Conservation (phyloP, 257 asterid species). For the Solanum chiquidenum region DNA sequence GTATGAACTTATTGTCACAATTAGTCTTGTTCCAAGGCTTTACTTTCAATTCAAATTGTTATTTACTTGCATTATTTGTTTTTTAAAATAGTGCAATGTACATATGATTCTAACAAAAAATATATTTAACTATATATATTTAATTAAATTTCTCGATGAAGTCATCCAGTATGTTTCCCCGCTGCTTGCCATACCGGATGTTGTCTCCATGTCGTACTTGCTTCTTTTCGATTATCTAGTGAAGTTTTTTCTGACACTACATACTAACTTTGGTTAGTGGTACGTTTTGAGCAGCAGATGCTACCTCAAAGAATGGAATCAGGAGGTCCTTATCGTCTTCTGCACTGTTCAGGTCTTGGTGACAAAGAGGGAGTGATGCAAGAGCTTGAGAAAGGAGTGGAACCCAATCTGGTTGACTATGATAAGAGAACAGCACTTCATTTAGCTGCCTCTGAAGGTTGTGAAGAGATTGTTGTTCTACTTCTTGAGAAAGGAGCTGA, state of each 20-base stretch:
- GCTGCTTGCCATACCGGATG: neutral
- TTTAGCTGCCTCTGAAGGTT: constrained; percentile 59
- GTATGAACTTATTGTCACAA: neutral
- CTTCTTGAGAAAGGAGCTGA: constrained; percentile 52
- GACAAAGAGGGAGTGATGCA: constrained; percentile 50
- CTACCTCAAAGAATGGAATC: constrained; percentile 23
- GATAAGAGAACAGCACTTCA: constrained; percentile 65
- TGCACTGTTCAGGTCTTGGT: constrained; percentile 53
- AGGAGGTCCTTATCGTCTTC: constrained; percentile 50
- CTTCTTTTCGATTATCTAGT: neutral
- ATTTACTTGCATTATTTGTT: neutral
- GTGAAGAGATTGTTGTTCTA: constrained; percentile 35
- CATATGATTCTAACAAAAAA: neutral
- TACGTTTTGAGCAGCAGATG: constrained; percentile 1
- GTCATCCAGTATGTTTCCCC: neutral
- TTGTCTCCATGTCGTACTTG: neutral
- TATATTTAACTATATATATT: neutral
- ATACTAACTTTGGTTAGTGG: neutral
- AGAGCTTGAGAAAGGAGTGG: constrained; percentile 41
- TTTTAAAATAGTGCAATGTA: neutral
- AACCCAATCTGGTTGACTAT: constrained; percentile 42
- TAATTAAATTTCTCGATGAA: neutral
- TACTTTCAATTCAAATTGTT: neutral
- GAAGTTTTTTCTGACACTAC: neutral
- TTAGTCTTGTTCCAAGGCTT: neutral